A percentile compares a stretch with the other conserved stretches of the same genome.
Evolutionary conservation across 805 yeast genomes (phyloP).

Genomic region (Kodamaea restingae): DNA sequence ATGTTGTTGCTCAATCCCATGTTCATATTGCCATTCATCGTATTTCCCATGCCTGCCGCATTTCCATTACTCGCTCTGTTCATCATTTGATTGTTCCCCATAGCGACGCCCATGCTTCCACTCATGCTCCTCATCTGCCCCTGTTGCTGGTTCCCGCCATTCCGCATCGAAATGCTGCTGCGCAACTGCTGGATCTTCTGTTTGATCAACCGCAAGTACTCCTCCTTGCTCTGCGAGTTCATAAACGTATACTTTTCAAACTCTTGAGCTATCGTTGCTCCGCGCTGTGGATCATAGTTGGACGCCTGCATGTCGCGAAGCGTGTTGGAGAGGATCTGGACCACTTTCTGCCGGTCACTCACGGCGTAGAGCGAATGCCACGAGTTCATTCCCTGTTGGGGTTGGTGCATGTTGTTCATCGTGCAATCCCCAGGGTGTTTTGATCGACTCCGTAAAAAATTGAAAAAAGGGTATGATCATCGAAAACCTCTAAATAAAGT

Average conservation of each 20-base stretch:
- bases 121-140: constrained; percentile 15
- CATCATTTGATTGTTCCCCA: constrained; percentile 11
- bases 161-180: constrained; percentile 7
- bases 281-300: constrained; percentile 32
- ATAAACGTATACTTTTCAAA: constrained; percentile 64
- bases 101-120: constrained; percentile 11
- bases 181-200: constrained; percentile 36
- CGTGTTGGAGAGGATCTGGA: constrained; percentile 34
- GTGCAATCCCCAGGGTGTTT: background rate
- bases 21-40: constrained; percentile 7
- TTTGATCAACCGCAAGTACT: constrained; percentile 46
- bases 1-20: too few species aligned
- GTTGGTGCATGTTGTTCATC: constrained; percentile 19
- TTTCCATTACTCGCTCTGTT: too few species aligned
- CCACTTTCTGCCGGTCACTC: constrained; percentile 38
- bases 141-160: constrained; percentile 16
- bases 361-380: constrained; percentile 24
- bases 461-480: background rate
- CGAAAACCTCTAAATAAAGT: too few species aligned
- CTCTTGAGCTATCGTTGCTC: constrained; percentile 54
- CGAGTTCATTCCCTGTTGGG: constrained; percentile 20
- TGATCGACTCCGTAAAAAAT: background rate
- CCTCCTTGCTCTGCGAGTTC: constrained; percentile 53
- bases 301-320: constrained; percentile 35
- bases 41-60: too few species aligned